Evolutionary conservation across 768 basidiomycete species (phyloP).

Genomic region (Hydnomerulius pinastri): DNA sequence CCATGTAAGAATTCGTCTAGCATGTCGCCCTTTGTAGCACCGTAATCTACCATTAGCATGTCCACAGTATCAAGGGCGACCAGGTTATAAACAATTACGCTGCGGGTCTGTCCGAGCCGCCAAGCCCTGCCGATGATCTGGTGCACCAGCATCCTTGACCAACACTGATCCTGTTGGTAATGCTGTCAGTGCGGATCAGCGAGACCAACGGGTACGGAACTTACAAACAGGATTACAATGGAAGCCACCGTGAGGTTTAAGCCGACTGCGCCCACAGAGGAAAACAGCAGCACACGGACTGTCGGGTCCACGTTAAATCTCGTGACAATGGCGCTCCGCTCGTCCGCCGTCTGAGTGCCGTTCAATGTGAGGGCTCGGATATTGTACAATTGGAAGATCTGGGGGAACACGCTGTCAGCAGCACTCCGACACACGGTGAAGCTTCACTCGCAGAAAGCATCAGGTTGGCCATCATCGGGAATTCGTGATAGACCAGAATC

Average conservation of each 20-base stretch:
- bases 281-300: constrained; percentile 22
- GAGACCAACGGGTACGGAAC: no score
- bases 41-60: constrained; percentile 11
- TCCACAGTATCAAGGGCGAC: constrained; percentile 10
- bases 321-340: neutral
- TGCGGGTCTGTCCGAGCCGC: constrained; percentile 10
- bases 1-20: constrained; percentile 9
- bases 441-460: neutral
- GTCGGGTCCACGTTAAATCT: neutral
- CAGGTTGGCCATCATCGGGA: neutral
- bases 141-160: constrained; percentile 13
- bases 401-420: neutral
- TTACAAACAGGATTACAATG: constrained; percentile 26
- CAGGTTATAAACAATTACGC: constrained; percentile 9
- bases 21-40: constrained; percentile 12
- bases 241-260: constrained; percentile 24
- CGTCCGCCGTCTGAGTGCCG: neutral
- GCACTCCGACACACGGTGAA: neutral
- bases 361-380: neutral
- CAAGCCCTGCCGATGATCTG: constrained; percentile 15
- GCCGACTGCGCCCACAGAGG: constrained; percentile 22
- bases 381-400: neutral
- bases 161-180: constrained; percentile 6
- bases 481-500: neutral
- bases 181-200: no score